Conservation (phyloP, 202 grass and related monocot species). For the Carex arenaria region DNA sequence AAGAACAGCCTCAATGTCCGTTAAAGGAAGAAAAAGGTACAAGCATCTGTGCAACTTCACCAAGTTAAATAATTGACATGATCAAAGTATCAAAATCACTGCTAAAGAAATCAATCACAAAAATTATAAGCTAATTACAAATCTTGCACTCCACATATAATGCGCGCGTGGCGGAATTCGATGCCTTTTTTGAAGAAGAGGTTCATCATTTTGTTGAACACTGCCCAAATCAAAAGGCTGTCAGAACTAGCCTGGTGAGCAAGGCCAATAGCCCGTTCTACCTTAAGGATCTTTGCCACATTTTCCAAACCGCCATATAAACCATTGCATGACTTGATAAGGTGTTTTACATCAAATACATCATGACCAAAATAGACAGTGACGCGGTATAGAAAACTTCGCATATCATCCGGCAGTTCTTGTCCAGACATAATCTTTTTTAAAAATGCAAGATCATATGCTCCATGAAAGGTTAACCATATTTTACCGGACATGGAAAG, state of each 20-base stretch:
- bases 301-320: conserved; percentile 21
- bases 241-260: conserved; percentile 31
- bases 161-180: background rate
- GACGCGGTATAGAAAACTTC: conserved; percentile 13
- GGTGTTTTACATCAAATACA: conserved; percentile 10
- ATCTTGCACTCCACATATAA: background rate
- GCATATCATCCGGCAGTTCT: conserved; percentile 36
- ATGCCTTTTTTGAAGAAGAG: conserved; percentile 14
- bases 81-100: too few relatives aligned
- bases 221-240: conserved; percentile 25
- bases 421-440: conserved; percentile 50
- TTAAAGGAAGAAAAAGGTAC: too few relatives aligned
- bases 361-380: background rate
- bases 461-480: conserved; percentile 74
- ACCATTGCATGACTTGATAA: background rate
- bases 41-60: too few relatives aligned
- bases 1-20: too few relatives aligned
- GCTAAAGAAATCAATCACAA: too few relatives aligned
- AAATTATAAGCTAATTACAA: background rate
- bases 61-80: too few relatives aligned
- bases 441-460: conserved; percentile 63
- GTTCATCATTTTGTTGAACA: conserved; percentile 11
- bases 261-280: background rate
- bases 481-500: conserved; percentile 18
- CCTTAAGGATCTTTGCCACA: conserved; percentile 17